Evolutionary conservation across 2,329 filamentous ascomycete genomes (phyloP).

Genomic region (Phaeosphaeriaceae sp.): DNA sequence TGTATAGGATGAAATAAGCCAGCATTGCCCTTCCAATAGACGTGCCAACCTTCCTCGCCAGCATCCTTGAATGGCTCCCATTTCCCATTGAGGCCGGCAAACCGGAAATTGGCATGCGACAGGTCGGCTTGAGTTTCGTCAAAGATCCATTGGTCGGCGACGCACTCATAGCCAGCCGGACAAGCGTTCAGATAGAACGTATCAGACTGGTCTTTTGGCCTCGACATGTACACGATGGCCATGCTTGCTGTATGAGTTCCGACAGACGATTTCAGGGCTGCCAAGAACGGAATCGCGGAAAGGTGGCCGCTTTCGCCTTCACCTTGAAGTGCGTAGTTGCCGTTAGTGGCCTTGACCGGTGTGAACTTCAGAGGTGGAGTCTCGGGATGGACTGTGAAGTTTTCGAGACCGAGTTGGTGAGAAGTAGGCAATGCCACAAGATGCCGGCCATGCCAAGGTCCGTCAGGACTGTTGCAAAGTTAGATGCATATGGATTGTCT

Average conservation of each 20-base stretch:
- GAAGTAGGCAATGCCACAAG: slow-evolving; percentile 22
- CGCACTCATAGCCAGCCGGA: slow-evolving; percentile 19
- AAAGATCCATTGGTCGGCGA: slow-evolving; percentile 19
- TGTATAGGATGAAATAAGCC: slow-evolving; percentile 11
- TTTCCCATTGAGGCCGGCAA: slow-evolving; percentile 19
- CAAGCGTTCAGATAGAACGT: slow-evolving; percentile 13
- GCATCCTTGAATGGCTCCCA: slow-evolving; percentile 29
- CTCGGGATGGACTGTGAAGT: slow-evolving; percentile 30
- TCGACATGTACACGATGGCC: slow-evolving; percentile 19
- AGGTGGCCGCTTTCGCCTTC: slow-evolving; percentile 15
- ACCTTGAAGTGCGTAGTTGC: slow-evolving; percentile 22
- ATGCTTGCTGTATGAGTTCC: slow-evolving; percentile 15
- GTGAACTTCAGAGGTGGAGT: slow-evolving; percentile 21
- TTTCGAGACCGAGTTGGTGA: slow-evolving; percentile 29
- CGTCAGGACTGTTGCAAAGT: slow-evolving; percentile 9
- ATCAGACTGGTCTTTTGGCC: slow-evolving; percentile 9
- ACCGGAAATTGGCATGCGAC: slow-evolving; percentile 10
- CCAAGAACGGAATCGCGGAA: slow-evolving; percentile 17
- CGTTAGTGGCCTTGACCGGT: slow-evolving; percentile 17
- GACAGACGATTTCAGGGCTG: slow-evolving; percentile 18
- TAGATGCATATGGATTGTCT: not conserved
- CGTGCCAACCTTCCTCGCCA: slow-evolving; percentile 24
- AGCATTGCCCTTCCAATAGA: slow-evolving; percentile 26
- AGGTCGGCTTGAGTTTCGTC: slow-evolving; percentile 1
- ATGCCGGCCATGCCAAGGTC: slow-evolving; percentile 27